phyloP scores from a whole-genome alignment of 2,329 filamentous ascomycete genomes.

The Pyrenochaeta sp. region DNA sequence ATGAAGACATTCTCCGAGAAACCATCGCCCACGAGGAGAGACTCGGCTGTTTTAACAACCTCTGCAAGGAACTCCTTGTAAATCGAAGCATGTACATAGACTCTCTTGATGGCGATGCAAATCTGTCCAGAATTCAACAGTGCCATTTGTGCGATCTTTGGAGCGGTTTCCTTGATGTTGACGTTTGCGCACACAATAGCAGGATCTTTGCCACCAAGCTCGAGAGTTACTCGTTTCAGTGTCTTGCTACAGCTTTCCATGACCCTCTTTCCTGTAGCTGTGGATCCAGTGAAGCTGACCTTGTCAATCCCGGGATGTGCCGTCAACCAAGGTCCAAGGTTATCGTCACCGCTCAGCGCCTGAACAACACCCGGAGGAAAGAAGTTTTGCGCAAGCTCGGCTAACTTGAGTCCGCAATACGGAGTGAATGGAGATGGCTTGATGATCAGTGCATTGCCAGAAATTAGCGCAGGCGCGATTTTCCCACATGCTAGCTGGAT shows the following conservation, averaged over 20 bases:
- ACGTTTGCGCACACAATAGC: conserved; percentile 64
- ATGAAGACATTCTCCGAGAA: conserved; percentile 53
- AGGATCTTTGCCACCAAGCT: conserved; percentile 68
- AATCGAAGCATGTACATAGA: conserved; percentile 46
- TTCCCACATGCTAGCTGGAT: conserved; percentile 54
- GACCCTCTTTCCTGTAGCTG: conserved; percentile 65
- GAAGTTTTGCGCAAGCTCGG: conserved; percentile 63
- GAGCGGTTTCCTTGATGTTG: conserved; percentile 52
- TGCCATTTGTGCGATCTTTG: conserved; percentile 45
- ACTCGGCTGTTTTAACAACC: no score
- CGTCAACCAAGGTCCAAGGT: conserved; percentile 66
- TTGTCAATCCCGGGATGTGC: conserved; percentile 66
- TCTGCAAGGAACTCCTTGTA: conserved; percentile 32
- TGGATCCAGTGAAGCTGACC: conserved; percentile 70
- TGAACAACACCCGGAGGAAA: conserved; percentile 70
- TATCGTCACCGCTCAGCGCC: conserved; percentile 65
- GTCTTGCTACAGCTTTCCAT: conserved; percentile 62
- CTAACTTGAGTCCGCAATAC: conserved; percentile 65
- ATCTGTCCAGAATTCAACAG: conserved; percentile 66
- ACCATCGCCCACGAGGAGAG: conserved; percentile 42
- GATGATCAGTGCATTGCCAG: conserved; percentile 63
- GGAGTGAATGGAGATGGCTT: conserved; percentile 66
- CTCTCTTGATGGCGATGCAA: conserved; percentile 35
- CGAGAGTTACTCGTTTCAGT: conserved; percentile 66
- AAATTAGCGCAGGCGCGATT: conserved; percentile 64